phyloP scores from a whole-genome alignment of 768 basidiomycete genomes.

The Hortiboletus campestris region DNA sequence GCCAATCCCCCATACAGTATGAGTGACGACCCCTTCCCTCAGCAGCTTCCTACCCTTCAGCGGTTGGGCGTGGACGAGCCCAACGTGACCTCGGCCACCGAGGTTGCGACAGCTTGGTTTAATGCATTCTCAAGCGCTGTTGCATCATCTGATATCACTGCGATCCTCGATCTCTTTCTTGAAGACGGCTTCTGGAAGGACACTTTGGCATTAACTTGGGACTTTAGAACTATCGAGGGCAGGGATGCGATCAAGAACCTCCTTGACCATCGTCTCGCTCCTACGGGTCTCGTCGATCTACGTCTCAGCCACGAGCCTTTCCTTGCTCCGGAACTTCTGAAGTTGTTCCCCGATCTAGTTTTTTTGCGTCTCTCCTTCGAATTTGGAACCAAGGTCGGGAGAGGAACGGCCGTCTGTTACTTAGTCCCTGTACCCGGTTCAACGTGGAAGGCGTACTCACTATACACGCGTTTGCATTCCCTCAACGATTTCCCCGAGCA shows the following conservation, averaged over 20 bases:
- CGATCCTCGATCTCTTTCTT: slow-evolving; percentile 28
- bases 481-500: slow-evolving; percentile 56
- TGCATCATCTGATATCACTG: slow-evolving; percentile 10
- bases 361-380: slow-evolving; percentile 57
- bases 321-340: slow-evolving; percentile 33
- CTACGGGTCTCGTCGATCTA: slow-evolving; percentile 19
- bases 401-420: slow-evolving; percentile 51
- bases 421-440: slow-evolving; percentile 45
- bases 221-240: slow-evolving; percentile 50
- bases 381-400: slow-evolving; percentile 50
- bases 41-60: slow-evolving; percentile 31
- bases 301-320: slow-evolving; percentile 24
- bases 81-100: slow-evolving; percentile 14
- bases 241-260: slow-evolving; percentile 37
- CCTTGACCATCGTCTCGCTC: slow-evolving; percentile 38
- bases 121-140: slow-evolving; percentile 23
- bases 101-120: slow-evolving; percentile 28
- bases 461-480: slow-evolving; percentile 61
- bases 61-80: slow-evolving; percentile 25
- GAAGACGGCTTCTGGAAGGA: slow-evolving; percentile 50
- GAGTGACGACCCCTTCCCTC: slow-evolving; percentile 21
- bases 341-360: slow-evolving; percentile 50
- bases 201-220: slow-evolving; percentile 51
- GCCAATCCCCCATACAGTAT: slow-evolving; percentile 3
- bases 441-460: slow-evolving; percentile 57